Conservation (phyloP, 768 basidiomycete genomes). For the Tricholoma terreum region DNA sequence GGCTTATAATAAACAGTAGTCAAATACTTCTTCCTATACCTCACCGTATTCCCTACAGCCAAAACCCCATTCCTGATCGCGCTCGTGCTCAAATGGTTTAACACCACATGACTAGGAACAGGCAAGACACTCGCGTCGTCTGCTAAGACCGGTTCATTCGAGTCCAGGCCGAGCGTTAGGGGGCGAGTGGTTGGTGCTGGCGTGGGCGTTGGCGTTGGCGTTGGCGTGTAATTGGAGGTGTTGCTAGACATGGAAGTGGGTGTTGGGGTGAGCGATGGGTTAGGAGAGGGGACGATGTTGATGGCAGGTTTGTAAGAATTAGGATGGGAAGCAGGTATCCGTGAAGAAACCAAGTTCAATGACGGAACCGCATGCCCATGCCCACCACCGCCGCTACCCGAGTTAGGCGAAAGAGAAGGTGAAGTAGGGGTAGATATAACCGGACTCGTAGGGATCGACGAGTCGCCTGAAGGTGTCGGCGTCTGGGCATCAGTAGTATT, state of each 20-base stretch:
- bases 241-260: not conserved
- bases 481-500: not conserved
- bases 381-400: too few species aligned
- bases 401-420: not conserved
- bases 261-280: not conserved
- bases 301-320: too few species aligned
- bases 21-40: slow-evolving; percentile 91
- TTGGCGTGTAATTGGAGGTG: too few species aligned
- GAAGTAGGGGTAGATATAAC: not conserved
- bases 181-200: slow-evolving; percentile 8
- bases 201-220: not conserved
- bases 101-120: slow-evolving; percentile 89
- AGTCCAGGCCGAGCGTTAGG: slow-evolving; percentile 10
- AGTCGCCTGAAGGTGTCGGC: not conserved
- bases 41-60: slow-evolving; percentile 87
- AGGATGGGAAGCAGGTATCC: too few species aligned
- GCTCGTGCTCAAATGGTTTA: slow-evolving; percentile 93
- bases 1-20: slow-evolving; percentile 85
- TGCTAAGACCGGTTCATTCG: slow-evolving; percentile 46
- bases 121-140: slow-evolving; percentile 92
- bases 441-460: not conserved
- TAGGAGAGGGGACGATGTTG: not conserved
- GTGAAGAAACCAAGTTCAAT: not conserved
- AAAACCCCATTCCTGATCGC: slow-evolving; percentile 92
- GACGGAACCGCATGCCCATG: not conserved